A percentile compares a stretch with the other conserved stretches of the same genome.
Conservation (phyloP, 768 basidiomycete species). For the Paxillus ammoniavirescens region DNA sequence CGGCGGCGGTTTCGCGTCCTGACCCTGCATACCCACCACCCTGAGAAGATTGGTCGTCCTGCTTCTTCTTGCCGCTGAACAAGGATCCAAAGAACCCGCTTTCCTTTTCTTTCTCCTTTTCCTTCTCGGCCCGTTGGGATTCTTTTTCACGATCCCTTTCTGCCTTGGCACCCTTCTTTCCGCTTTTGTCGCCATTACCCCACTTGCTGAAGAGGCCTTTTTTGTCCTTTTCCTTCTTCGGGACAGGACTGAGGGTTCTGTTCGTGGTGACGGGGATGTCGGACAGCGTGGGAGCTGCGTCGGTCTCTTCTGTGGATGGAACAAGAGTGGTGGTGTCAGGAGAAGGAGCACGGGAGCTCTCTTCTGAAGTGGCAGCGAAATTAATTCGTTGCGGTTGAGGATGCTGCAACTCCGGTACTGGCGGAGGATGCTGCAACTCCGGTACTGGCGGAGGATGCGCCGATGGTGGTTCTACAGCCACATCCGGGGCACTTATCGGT, state of each 20-base stretch:
- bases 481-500: slow-evolving; percentile 1
- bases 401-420: slow-evolving; percentile 53
- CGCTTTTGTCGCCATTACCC: slow-evolving; percentile 55
- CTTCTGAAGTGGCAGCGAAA: slow-evolving; percentile 30
- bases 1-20: slow-evolving; percentile 84
- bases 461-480: slow-evolving; percentile 25
- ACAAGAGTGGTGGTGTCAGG: slow-evolving; percentile 39
- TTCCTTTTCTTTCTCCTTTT: slow-evolving; percentile 49
- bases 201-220: slow-evolving; percentile 66
- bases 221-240: slow-evolving; percentile 72
- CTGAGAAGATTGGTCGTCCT: slow-evolving; percentile 58
- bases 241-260: slow-evolving; percentile 28
- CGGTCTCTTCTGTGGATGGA: slow-evolving; percentile 25
- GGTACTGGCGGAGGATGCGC: slow-evolving; percentile 34
- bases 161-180: slow-evolving; percentile 51
- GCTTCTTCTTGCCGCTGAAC: slow-evolving; percentile 87
- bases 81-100: slow-evolving; percentile 88
- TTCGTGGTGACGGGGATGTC: slow-evolving; percentile 17
- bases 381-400: slow-evolving; percentile 59
- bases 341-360: slow-evolving; percentile 59
- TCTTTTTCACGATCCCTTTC: slow-evolving; percentile 50
- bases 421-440: slow-evolving; percentile 45
- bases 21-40: slow-evolving; percentile 38
- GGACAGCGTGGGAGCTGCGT: slow-evolving; percentile 24
- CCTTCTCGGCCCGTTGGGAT: slow-evolving; percentile 44